Conservation (phyloP, 352 stramenopile genomes). For the Phytophthora pini region DNA sequence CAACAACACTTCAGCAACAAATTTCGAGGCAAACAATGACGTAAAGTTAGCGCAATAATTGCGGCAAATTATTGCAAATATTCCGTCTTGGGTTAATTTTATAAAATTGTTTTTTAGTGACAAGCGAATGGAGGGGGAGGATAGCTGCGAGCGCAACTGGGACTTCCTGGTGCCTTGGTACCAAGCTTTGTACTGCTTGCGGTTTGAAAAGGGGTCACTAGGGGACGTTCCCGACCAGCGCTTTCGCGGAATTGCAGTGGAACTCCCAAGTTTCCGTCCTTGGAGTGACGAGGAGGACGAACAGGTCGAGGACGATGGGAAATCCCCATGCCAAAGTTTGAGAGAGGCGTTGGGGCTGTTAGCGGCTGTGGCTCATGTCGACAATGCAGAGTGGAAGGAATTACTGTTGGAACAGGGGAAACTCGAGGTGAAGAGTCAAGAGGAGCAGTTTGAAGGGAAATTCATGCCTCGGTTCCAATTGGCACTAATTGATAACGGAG, state of each 20-base stretch:
- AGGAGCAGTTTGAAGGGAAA: slow-evolving; percentile 22
- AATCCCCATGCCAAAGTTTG: slow-evolving; percentile 7
- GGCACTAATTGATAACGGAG: slow-evolving; percentile 1
- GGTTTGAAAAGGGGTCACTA: slow-evolving; percentile 19
- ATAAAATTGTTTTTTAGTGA: background rate
- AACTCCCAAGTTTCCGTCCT: slow-evolving; percentile 18
- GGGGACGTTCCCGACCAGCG: slow-evolving; percentile 14
- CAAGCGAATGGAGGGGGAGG: slow-evolving; percentile 12
- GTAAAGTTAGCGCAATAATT: background rate
- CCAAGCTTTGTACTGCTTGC: slow-evolving; percentile 7
- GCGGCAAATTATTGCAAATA: background rate
- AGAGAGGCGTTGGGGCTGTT: slow-evolving; percentile 27
- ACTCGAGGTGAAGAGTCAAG: slow-evolving; percentile 16
- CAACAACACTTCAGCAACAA: no score
- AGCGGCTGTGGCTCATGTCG: slow-evolving; percentile 31
- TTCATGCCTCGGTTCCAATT: slow-evolving; percentile 30
- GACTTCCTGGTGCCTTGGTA: slow-evolving; percentile 37
- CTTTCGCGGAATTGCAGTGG: slow-evolving; percentile 23
- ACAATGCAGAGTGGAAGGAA: slow-evolving; percentile 32
- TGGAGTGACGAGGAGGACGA: slow-evolving; percentile 10
- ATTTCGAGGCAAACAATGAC: no score
- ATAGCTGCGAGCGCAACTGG: slow-evolving; percentile 15
- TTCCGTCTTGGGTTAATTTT: no score
- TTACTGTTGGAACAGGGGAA: slow-evolving; percentile 21
- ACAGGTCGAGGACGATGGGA: background rate